Conservation (phyloP, 441 rosid species). For the Erysimum pusillum region DNA sequence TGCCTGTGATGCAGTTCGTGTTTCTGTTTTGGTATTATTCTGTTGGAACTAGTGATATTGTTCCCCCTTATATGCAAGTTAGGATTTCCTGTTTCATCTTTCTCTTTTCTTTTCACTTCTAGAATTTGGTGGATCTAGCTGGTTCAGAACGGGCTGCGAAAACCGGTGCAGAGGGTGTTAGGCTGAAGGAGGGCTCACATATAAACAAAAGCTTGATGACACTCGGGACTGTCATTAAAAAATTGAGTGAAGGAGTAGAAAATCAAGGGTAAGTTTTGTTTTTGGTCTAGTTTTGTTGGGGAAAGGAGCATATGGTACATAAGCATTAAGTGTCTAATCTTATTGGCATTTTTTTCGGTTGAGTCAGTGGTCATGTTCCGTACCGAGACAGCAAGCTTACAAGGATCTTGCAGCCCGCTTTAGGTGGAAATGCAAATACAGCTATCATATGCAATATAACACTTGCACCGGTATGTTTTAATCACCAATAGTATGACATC, state of each 20-base stretch:
- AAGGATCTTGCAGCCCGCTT: conserved; percentile 93
- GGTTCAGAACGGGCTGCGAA: conserved; percentile 99
- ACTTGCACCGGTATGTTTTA: conserved; percentile 80
- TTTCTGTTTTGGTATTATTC: conserved; percentile 83
- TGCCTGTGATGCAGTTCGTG: conserved; percentile 96
- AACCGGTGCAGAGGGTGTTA: conserved; percentile 99
- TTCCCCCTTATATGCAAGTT: conserved; percentile 4
- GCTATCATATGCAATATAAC: conserved; percentile 98
- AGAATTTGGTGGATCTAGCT: conserved; percentile 99
- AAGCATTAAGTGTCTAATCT: conserved; percentile 8
- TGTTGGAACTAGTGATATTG: conserved; percentile 23
- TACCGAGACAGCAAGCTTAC: conserved; percentile 98
- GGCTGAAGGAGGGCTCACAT: conserved; percentile 97
- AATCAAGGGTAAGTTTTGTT: conserved; percentile 79
- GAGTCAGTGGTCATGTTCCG: conserved; percentile 91
- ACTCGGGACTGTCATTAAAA: conserved; percentile 95
- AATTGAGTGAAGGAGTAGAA: conserved; percentile 96
- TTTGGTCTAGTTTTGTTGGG: conserved; percentile 27
- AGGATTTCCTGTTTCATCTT: conserved; percentile 11
- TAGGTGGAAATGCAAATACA: conserved; percentile 99
- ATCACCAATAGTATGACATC: conserved; percentile 16
- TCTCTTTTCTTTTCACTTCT: conserved; percentile 36
- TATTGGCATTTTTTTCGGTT: conserved; percentile 24
- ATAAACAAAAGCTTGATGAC: conserved; percentile 98
- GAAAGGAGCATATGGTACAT: conserved; percentile 1